A percentile compares a stretch with the other conserved stretches of the same genome.
Evolutionary conservation across 2,329 filamentous ascomycete species (phyloP).

Genomic region (Scytalidium sp.): DNA sequence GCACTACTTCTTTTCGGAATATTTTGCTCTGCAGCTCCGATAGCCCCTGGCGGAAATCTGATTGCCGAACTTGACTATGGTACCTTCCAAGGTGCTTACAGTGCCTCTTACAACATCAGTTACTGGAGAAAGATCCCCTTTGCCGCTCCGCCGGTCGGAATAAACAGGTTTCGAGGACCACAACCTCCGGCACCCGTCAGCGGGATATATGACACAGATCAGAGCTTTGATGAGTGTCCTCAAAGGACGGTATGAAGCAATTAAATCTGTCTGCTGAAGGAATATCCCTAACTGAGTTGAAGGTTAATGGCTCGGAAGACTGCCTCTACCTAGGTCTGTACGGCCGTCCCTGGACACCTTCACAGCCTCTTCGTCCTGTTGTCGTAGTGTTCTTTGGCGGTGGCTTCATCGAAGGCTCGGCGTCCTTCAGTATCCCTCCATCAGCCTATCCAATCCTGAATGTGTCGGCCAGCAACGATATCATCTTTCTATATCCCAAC

Average conservation of each 20-base stretch:
- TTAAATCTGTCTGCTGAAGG: not conserved
- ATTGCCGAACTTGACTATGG: slow-evolving; percentile 44
- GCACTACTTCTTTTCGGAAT: not conserved
- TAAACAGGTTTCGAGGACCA: slow-evolving; percentile 58
- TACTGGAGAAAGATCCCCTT: slow-evolving; percentile 62
- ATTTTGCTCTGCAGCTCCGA: not conserved
- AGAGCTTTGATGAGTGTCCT: slow-evolving; percentile 55
- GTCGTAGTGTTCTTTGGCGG: slow-evolving; percentile 61
- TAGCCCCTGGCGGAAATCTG: slow-evolving; percentile 23
- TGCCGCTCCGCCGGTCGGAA: slow-evolving; percentile 53
- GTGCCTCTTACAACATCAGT: slow-evolving; percentile 50
- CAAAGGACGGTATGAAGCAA: slow-evolving; percentile 44
- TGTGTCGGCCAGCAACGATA: slow-evolving; percentile 40
- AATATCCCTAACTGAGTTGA: not conserved
- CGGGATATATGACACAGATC: slow-evolving; percentile 52
- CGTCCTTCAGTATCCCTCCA: slow-evolving; percentile 52
- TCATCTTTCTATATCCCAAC: slow-evolving; percentile 59
- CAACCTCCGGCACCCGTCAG: slow-evolving; percentile 50
- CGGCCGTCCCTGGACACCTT: slow-evolving; percentile 49
- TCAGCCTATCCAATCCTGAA: slow-evolving; percentile 56
- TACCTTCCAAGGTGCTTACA: slow-evolving; percentile 50
- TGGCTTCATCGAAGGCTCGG: slow-evolving; percentile 56
- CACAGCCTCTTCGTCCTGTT: slow-evolving; percentile 48
- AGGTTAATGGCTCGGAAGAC: slow-evolving; percentile 54
- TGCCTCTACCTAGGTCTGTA: slow-evolving; percentile 61